Conservation (phyloP, 2,329 filamentous ascomycete species). For the Fusarium gaditjirri region DNA sequence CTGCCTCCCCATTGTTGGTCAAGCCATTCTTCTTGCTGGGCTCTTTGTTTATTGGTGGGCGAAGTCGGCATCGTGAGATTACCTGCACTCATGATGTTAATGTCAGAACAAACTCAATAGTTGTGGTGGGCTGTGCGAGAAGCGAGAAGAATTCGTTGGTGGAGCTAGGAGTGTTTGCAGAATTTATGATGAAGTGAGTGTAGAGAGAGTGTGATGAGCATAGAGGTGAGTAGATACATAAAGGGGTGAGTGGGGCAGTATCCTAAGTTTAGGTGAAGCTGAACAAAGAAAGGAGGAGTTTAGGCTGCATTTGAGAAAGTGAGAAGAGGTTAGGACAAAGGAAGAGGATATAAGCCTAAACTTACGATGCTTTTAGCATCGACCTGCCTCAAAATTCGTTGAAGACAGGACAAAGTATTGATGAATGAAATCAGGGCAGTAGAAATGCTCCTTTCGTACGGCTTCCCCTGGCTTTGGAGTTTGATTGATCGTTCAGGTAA, state of each 20-base stretch:
- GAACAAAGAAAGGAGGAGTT: neutral
- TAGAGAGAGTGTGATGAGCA: neutral
- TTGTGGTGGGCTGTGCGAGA: neutral
- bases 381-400: neutral
- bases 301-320: neutral
- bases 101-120: neutral
- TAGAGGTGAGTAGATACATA: neutral
- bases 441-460: rapidly evolving
- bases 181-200: neutral
- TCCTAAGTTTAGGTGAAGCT: neutral
- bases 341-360: neutral
- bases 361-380: neutral
- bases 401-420: too few relatives aligned
- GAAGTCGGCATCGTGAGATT: neutral
- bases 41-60: rapidly evolving
- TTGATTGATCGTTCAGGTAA: rapidly evolving
- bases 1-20: neutral
- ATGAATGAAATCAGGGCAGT: neutral
- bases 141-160: too few relatives aligned
- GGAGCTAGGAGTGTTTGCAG: neutral
- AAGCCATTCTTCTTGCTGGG: neutral
- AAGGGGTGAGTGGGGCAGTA: neutral
- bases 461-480: neutral
- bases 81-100: neutral
- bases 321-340: neutral